Evolutionary conservation across 106 monocot species (phyloP), one percentile per base, ranked within the genome.

Genomic region (Allium fistulosum): DNA sequence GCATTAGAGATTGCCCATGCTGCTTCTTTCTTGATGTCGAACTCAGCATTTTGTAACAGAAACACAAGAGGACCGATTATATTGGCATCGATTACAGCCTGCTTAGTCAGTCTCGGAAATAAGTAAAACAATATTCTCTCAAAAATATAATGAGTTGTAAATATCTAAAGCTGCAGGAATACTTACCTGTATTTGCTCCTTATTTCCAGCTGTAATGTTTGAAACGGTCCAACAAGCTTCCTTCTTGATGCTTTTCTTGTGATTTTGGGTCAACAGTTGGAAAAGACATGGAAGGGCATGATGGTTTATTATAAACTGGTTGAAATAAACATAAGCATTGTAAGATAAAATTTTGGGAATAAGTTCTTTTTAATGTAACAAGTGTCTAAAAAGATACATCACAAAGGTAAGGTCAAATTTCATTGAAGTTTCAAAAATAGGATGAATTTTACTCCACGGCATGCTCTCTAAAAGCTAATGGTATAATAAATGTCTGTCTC

Each of bases 1-100:
- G 80, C 80, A 62, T 80, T 80, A 17, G 80, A 80, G 18, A 80
- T 80, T 18, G 80, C 80, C 80, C 80, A 80, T 26, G 80, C 80
- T 16, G 80, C 80, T 59, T 80, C 80, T 60, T 80, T 80, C 61
- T 80, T 80, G 15, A 80, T 80, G 61, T 80, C 80, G 67, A 80
- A 80, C 55, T 80, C 80, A 14, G 80, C 80, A 47, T 59, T 80
- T 71, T 75, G 80, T 37, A 80, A 71, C 59, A 80, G 59, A 49
- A 75, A 18, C 7, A 80, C 75, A 18, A 80, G 53, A 26, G 80
- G 80, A 50, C 70, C 74, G 70, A 80, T 67, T 48, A 80, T 80
- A 47, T 53, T 71, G 50, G 80, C 64, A 60, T 45, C 58, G 62
- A 80, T 75, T 11, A 80, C 75, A 67, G 80, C 80, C 80, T 37